Conservation (phyloP, 352 stramenopile species). For the Globisporangium radiosum region DNA sequence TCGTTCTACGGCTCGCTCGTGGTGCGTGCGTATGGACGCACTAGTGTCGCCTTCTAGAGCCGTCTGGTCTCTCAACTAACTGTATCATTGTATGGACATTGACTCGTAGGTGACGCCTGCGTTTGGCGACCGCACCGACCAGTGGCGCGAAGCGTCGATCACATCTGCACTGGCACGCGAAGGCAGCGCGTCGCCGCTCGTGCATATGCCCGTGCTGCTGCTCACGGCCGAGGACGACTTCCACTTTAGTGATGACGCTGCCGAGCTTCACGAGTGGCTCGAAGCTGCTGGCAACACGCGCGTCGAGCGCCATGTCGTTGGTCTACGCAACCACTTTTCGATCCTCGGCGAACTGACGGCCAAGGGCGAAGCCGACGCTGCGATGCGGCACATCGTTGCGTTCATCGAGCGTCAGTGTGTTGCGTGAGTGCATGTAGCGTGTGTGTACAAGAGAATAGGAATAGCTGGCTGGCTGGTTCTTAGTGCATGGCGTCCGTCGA, state of each 20-base stretch:
- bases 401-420: slow-evolving; percentile 28
- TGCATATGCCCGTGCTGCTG: slow-evolving; percentile 44
- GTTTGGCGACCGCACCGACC: slow-evolving; percentile 59
- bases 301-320: slow-evolving; percentile 38
- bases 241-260: slow-evolving; percentile 69
- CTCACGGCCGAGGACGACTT: slow-evolving; percentile 73
- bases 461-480: too few relatives aligned
- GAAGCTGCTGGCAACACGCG: slow-evolving; percentile 33
- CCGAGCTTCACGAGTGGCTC: slow-evolving; percentile 63
- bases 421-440: not conserved
- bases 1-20: slow-evolving; percentile 63
- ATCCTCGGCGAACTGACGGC: slow-evolving; percentile 56
- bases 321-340: slow-evolving; percentile 65
- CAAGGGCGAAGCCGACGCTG: slow-evolving; percentile 16
- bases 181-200: slow-evolving; percentile 32
- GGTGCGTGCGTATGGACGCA: slow-evolving; percentile 1
- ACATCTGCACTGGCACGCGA: slow-evolving; percentile 34
- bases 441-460: not conserved
- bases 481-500: not conserved
- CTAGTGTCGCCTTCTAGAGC: too few relatives aligned
- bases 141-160: slow-evolving; percentile 69
- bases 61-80: not conserved
- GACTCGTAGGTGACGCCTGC: slow-evolving; percentile 34
- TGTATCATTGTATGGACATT: not conserved
- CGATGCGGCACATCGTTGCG: slow-evolving; percentile 37